Conservation (phyloP, 257 asterid genomes). For the Solanum chiquidenum region DNA sequence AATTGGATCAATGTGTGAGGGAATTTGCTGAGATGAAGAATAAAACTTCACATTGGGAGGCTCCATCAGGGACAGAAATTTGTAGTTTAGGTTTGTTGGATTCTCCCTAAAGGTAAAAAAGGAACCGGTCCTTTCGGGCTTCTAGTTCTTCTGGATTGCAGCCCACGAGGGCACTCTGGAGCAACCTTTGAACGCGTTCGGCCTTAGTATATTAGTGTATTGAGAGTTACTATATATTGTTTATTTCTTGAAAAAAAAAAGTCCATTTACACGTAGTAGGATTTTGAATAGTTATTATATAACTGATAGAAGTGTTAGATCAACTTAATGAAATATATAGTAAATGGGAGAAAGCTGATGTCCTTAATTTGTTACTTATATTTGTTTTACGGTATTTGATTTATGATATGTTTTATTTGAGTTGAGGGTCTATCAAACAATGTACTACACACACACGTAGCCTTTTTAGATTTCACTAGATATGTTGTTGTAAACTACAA, state of each 20-base stretch:
- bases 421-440: fast-evolving
- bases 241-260: neutral
- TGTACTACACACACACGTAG: neutral
- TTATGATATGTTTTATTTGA: neutral
- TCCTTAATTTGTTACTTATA: neutral
- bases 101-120: neutral
- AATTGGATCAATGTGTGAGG: conserved; percentile 37
- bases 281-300: neutral
- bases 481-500: neutral
- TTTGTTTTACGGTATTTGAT: neutral
- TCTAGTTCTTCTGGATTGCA: too few relatives aligned
- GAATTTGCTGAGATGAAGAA: conserved; percentile 51
- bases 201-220: neutral
- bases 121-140: neutral
- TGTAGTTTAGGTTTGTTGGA: conserved; percentile 40
- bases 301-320: neutral
- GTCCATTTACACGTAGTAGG: neutral
- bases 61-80: conserved; percentile 45
- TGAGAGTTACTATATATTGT: neutral
- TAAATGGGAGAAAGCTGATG: neutral
- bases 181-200: neutral
- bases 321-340: neutral
- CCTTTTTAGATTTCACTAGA: too few relatives aligned
- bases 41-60: conserved; percentile 47
- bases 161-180: neutral